Conservation (phyloP, 1,284 basidiomycete species). For the Sporisorium exsertum region DNA sequence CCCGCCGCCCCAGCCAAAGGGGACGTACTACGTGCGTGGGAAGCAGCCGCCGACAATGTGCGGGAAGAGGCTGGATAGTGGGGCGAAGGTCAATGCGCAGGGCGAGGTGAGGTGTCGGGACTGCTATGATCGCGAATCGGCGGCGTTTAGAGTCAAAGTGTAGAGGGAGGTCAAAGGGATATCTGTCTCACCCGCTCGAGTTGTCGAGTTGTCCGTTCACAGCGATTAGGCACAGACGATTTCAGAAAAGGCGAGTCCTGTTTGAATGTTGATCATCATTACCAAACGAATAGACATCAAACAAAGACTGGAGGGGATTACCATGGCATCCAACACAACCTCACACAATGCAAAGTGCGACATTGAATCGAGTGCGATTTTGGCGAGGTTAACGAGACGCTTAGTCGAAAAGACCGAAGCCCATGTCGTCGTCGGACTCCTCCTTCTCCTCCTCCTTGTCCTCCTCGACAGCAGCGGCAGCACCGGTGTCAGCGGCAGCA, state of each 20-base stretch:
- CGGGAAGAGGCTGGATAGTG: slow-evolving; percentile 53
- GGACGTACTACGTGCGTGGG: neutral
- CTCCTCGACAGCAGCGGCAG: slow-evolving; percentile 72
- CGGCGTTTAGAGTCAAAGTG: slow-evolving; percentile 17
- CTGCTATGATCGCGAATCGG: slow-evolving; percentile 47
- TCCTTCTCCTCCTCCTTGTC: slow-evolving; percentile 80
- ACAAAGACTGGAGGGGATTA: neutral
- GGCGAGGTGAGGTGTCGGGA: slow-evolving; percentile 57
- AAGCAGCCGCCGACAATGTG: slow-evolving; percentile 12
- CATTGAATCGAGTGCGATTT: neutral
- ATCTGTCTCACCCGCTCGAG: too few relatives aligned
- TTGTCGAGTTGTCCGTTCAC: too few relatives aligned
- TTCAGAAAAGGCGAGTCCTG: neutral
- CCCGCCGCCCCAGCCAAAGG: neutral
- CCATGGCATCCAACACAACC: too few relatives aligned
- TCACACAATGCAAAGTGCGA: neutral
- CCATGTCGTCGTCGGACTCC: slow-evolving; percentile 69
- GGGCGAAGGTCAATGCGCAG: slow-evolving; percentile 51
- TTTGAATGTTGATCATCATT: neutral
- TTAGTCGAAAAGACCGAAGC: slow-evolving; percentile 85
- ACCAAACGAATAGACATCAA: neutral
- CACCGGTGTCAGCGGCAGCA: slow-evolving; percentile 73
- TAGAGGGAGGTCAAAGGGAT: too few relatives aligned
- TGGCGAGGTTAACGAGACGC: neutral
- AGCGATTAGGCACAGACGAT: too few relatives aligned